Evolutionary conservation across 805 yeast genomes (phyloP).

Genomic region (Cyberlindnera japonica): DNA sequence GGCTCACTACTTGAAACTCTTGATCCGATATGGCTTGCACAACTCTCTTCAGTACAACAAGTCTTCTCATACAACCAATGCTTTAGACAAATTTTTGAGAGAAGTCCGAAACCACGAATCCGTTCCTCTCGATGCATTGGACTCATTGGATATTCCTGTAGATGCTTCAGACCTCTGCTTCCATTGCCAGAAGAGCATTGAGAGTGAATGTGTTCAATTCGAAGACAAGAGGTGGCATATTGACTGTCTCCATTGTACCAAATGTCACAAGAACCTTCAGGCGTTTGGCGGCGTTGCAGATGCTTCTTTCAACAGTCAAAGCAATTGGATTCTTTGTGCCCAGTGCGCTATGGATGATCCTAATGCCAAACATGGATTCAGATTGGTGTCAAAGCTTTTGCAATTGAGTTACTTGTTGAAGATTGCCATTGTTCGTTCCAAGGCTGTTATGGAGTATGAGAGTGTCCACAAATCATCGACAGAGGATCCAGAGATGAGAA

Average conservation of each 20-base stretch:
- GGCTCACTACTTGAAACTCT: constrained; percentile 86
- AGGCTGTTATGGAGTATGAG: constrained; percentile 50
- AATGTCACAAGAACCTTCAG: constrained; percentile 46
- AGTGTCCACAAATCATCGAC: constrained; percentile 7
- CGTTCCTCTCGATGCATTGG: constrained; percentile 32
- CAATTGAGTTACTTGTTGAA: constrained; percentile 76
- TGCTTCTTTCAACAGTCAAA: constrained; percentile 37
- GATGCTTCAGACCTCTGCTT: constrained; percentile 76
- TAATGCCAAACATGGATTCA: constrained; percentile 52
- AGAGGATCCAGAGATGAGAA: constrained; percentile 4
- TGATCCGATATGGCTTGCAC: constrained; percentile 76
- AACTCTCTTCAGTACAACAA: constrained; percentile 70
- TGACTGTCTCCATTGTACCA: constrained; percentile 64
- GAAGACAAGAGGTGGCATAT: constrained; percentile 76
- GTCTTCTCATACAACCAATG: constrained; percentile 50
- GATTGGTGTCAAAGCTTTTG: constrained; percentile 57
- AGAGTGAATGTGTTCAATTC: constrained; percentile 69
- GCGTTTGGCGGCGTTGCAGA: constrained; percentile 39
- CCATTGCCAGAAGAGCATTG: constrained; percentile 71
- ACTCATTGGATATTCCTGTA: constrained; percentile 43
- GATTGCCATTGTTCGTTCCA: constrained; percentile 78
- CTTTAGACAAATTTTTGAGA: constrained; percentile 59
- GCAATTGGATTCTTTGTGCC: constrained; percentile 48
- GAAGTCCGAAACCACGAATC: constrained; percentile 46
- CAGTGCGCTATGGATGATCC: constrained; percentile 55